Evolutionary conservation across 2,329 filamentous ascomycete genomes (phyloP).

Genomic region (Colletotrichum musae): DNA sequence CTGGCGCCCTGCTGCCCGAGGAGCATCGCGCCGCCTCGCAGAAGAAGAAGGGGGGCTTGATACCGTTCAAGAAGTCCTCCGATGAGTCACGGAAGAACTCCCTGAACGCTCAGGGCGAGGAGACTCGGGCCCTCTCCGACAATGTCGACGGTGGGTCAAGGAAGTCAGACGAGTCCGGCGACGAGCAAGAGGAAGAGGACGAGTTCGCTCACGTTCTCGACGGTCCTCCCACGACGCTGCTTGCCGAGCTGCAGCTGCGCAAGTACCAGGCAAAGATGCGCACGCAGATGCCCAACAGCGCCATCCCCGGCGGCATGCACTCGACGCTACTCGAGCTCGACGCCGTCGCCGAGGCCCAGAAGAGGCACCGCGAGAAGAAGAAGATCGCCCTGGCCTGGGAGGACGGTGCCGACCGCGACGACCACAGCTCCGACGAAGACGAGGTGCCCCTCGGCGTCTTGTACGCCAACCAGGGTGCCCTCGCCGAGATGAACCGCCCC

Average conservation of each 20-base stretch:
- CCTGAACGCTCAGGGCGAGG: slow-evolving; percentile 42
- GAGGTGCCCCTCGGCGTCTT: slow-evolving; percentile 91
- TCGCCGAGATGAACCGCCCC: slow-evolving; percentile 73
- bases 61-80: slow-evolving; percentile 60
- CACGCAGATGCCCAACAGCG: slow-evolving; percentile 76
- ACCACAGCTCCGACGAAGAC: slow-evolving; percentile 75
- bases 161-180: slow-evolving; percentile 46
- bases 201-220: slow-evolving; percentile 56
- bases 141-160: slow-evolving; percentile 48
- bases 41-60: slow-evolving; percentile 65
- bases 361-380: slow-evolving; percentile 79
- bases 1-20: slow-evolving; percentile 46
- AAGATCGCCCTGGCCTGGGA: slow-evolving; percentile 95
- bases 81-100: slow-evolving; percentile 36
- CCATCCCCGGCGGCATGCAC: slow-evolving; percentile 83
- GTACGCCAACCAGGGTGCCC: slow-evolving; percentile 73
- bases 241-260: slow-evolving; percentile 91
- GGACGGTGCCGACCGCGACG: slow-evolving; percentile 65
- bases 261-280: slow-evolving; percentile 90
- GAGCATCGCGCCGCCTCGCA: slow-evolving; percentile 44
- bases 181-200: slow-evolving; percentile 55
- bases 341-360: slow-evolving; percentile 88
- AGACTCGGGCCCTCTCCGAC: slow-evolving; percentile 44
- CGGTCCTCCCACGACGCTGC: slow-evolving; percentile 87
- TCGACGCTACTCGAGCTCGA: slow-evolving; percentile 93